Base-by-base conservation (phyloP, 1,284 basidiomycete species). In the Coniophora puteana region DNA sequence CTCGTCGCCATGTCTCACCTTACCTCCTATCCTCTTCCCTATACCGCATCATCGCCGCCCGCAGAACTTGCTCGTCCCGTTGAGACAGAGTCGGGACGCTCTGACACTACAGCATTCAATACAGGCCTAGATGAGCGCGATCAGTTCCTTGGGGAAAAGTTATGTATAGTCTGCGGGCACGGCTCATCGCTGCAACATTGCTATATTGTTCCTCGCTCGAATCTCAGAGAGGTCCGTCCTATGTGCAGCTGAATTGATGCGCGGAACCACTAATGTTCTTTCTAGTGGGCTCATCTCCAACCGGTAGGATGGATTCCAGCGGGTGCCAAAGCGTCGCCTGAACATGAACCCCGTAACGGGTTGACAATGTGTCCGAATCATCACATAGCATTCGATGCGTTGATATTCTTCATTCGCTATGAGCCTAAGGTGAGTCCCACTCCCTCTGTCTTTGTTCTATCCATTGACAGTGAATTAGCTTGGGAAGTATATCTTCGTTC, bases 401-500 rank as follows among this genome's bases (percentile, higher is more conserved):
- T 50, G 42, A 6, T 4, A 22, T 55, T 58, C 43, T 54, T 51
- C 34, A 55, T 55, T 13, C 51, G 52, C 23, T 54, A 41, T 44
- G 12, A 47, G 20, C 49, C 47, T 10, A 41, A 51, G 26, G 52
- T 52, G 41, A 48, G 49, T 41, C 25, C 23, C 27, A 34, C 43
- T 51, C 5, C 38, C n/a, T 38, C 30, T 47, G 27, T 26, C n/a
- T n/a, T n/a, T n/a, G n/a, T 38, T 26, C 3, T 16, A 36, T 34
- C n/a, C n/a, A 23, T 23, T 16, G 18, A 17, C 32, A 21, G 12
- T 5, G 36, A 36, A 45, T 41, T 38, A 56, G 51, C 31, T 36
- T 40, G 44, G 40, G 16, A 51, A 47, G 32, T 57, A 51, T 38
- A 34, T 59, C 12, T 49, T 58, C 24, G 32, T 59, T 40, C 57